phyloP scores from a whole-genome alignment of 352 stramenopile species.

The Globisporangium apiculatum region DNA sequence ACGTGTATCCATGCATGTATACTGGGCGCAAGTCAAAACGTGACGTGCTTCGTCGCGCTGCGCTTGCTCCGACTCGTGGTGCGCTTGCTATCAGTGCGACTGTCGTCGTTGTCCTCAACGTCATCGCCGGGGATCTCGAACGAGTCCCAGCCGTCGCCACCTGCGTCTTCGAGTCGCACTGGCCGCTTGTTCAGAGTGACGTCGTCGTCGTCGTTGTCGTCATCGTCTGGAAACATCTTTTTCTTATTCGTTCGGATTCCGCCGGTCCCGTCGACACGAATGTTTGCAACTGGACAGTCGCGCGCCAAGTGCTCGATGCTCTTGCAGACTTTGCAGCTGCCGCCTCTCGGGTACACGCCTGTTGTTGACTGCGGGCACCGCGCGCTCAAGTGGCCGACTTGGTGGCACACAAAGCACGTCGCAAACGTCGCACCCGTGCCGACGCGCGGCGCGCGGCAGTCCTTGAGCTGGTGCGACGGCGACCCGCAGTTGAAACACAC shows the following conservation, averaged over 20 bases:
- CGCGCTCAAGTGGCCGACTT: slow-evolving; percentile 81
- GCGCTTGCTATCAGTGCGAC: not conserved
- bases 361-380: slow-evolving; percentile 84
- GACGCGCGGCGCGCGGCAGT: slow-evolving; percentile 59
- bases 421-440: slow-evolving; percentile 64
- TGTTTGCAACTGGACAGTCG: slow-evolving; percentile 72
- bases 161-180: slow-evolving; percentile 4
- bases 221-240: slow-evolving; percentile 58
- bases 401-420: slow-evolving; percentile 85
- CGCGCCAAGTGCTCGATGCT: slow-evolving; percentile 77
- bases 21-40: slow-evolving; percentile 24
- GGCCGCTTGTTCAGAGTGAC: too few species aligned
- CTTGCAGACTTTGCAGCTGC: slow-evolving; percentile 86
- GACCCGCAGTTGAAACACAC: slow-evolving; percentile 89
- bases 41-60: slow-evolving; percentile 26
- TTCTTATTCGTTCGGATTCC: slow-evolving; percentile 68
- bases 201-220: slow-evolving; percentile 13
- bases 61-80: slow-evolving; percentile 1
- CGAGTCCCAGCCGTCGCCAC: slow-evolving; percentile 13
- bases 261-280: slow-evolving; percentile 50
- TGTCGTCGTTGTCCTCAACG: slow-evolving; percentile 11
- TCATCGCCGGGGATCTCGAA: slow-evolving; percentile 27
- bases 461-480: slow-evolving; percentile 52
- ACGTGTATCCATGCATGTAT: too few species aligned
- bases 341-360: slow-evolving; percentile 85